Evolutionary conservation across 768 basidiomycete species (phyloP), one percentile per base, ranked within the genome.

Genomic region (Suillus placidus): DNA sequence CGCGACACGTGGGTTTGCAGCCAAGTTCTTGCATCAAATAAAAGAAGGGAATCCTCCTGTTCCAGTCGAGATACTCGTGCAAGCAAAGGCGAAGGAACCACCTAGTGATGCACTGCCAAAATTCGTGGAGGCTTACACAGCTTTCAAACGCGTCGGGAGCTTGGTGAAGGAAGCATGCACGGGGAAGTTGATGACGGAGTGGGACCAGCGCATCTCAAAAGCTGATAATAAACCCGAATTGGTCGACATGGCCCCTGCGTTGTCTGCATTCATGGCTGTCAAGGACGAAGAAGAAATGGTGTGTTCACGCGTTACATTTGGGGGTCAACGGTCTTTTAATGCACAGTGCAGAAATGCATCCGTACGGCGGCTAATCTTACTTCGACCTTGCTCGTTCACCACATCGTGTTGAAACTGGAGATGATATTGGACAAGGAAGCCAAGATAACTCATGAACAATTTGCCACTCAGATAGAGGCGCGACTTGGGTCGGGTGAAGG

Each of bases 251-350:
- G 83, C 87, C 0, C 80, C 87, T 2, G 87, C 91, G 0, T 80
- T 97, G 18, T 92, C 95, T 0, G 79, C 88, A 1, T 81, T 93
- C 60, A 87, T 98, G 83, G 89, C 91, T 1, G 86, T 90, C 32
- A 99, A 98, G 76, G 96, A 99, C 71, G 87, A 89, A 32, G 94
- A 97, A 49, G 97, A 99, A 72, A 75, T 97, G 62, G 97, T 95
- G 68, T 67, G 92, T 80, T 32, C n/a, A 32, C 23, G 34, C 4
- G 45, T 34, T 63, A 30, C 42, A 43, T 35, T n/a, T 10, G 12
- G 26, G 34, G 7, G 26, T 35, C 66, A 49, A 47, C 64, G 56
- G 14, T 35, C 52, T 64, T 40, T 68, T 73, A 42, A 69, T 57
- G 10, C 63, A 37, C 52, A 55, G 54, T 60, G 40, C 73, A 97